Evolutionary conservation across 805 yeast genomes (phyloP).

Genomic region (Cyberlindnera lachancei): DNA sequence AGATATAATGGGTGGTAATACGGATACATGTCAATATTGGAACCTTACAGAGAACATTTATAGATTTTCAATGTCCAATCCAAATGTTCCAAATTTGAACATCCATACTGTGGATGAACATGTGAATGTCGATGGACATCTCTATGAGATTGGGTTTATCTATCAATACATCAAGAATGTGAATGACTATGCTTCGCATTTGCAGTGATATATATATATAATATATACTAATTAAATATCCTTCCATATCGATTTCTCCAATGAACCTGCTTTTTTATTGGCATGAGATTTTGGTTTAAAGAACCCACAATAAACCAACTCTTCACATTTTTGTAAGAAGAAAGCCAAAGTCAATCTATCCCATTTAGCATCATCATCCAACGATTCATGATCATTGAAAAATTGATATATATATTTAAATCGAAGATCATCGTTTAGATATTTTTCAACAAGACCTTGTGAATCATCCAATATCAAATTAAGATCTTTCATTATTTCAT

Average conservation of each 20-base stretch:
- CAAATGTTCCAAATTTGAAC: constrained; percentile 22
- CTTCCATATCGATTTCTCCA: constrained; percentile 69
- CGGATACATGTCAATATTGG: constrained; percentile 67
- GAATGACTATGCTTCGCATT: constrained; percentile 21
- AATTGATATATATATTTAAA: constrained; percentile 21
- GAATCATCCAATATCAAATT: constrained; percentile 15
- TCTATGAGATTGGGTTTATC: constrained; percentile 43
- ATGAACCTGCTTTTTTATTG: constrained; percentile 50
- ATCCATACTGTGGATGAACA: constrained; percentile 55
- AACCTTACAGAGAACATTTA: constrained; percentile 50
- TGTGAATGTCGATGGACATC: constrained; percentile 41
- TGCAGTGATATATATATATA: background rate
- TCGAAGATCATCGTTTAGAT: constrained; percentile 20
- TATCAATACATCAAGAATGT: constrained; percentile 41
- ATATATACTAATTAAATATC: constrained; percentile 35
- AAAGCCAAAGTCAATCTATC: constrained; percentile 57
- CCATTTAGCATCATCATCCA: constrained; percentile 41
- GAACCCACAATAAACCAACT: constrained; percentile 62
- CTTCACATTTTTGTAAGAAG: constrained; percentile 69
- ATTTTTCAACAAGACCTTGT: constrained; percentile 12
- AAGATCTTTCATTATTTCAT: constrained; percentile 22
- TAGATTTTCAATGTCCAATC: constrained; percentile 30
- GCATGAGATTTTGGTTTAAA: constrained; percentile 36
- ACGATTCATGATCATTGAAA: constrained; percentile 23
- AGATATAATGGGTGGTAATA: constrained; percentile 57